These are phyloP conservation scores for Annulohypoxylon nitens DNA, from an alignment of 495 filamentous ascomycete genomes.

Conservation along the genomic window DNA sequence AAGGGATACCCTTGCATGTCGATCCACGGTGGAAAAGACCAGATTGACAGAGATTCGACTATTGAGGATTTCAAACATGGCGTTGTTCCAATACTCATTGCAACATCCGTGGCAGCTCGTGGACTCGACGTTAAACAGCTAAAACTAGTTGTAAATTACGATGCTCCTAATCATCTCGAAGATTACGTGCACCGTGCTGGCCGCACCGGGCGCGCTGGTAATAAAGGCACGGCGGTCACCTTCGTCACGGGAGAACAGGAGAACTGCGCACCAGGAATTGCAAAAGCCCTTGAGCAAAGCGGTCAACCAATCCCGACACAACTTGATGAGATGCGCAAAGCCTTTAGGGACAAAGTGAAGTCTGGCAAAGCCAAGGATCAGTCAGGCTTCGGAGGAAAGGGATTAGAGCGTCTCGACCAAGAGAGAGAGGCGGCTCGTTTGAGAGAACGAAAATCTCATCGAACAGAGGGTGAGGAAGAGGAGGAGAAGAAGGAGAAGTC, in stretches of 20 bases:
- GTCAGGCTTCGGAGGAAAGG: constrained; percentile 95
- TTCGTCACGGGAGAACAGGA: constrained; percentile 94
- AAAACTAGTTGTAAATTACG: constrained; percentile 96
- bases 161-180: constrained; percentile 95
- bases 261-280: constrained; percentile 88
- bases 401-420: constrained; percentile 89
- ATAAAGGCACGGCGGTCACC: constrained; percentile 93
- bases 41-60: constrained; percentile 92
- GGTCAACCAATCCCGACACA: constrained; percentile 82
- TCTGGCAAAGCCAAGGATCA: constrained; percentile 88
- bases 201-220: constrained; percentile 93
- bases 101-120: constrained; percentile 95
- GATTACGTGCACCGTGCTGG: constrained; percentile 98
- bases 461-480: constrained; percentile 89
- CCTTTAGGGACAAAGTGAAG: constrained; percentile 90
- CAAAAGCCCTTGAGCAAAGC: constrained; percentile 93
- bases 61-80: constrained; percentile 97
- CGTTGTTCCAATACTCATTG: constrained; percentile 88
- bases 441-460: constrained; percentile 88
- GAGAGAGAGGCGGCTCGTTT: constrained; percentile 87
- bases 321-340: constrained; percentile 69
- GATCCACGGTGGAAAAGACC: constrained; percentile 96
- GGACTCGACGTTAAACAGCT: constrained; percentile 97
- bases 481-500: constrained; percentile 79
- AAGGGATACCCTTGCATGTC: constrained; percentile 96